These are phyloP conservation scores for Geotrichum bryndzae DNA, from an alignment of 1,139 yeast species.

Conservation along the genomic window DNA sequence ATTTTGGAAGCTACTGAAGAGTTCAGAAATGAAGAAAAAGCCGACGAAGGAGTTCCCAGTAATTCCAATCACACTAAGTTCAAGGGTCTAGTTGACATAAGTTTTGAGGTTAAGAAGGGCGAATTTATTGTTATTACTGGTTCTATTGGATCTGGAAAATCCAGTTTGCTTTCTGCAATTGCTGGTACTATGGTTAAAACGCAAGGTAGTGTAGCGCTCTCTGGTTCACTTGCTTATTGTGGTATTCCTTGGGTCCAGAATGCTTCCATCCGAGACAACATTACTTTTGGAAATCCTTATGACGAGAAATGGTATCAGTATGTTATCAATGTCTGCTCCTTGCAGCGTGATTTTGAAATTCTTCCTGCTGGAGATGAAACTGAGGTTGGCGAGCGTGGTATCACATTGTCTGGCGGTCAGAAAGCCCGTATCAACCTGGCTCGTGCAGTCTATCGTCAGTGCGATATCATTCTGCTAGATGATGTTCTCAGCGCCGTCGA, in stretches of 20 bases:
- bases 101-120: slow-evolving; percentile 45
- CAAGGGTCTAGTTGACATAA: slow-evolving; percentile 43
- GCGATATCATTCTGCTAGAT: slow-evolving; percentile 65
- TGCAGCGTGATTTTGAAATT: slow-evolving; percentile 59
- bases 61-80: slow-evolving; percentile 22
- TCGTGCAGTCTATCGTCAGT: slow-evolving; percentile 68
- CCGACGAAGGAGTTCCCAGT: background rate
- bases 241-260: slow-evolving; percentile 78
- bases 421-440: slow-evolving; percentile 82
- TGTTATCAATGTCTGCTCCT: slow-evolving; percentile 59
- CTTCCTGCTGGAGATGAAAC: slow-evolving; percentile 78
- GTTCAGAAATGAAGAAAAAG: slow-evolving; percentile 1
- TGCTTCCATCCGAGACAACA: slow-evolving; percentile 69
- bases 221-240: slow-evolving; percentile 39
- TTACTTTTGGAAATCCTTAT: slow-evolving; percentile 58
- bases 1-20: slow-evolving; percentile 27
- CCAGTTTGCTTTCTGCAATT: slow-evolving; percentile 56
- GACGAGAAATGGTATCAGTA: slow-evolving; percentile 50
- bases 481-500: slow-evolving; percentile 91
- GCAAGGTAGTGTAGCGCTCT: slow-evolving; percentile 43
- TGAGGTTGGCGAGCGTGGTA: slow-evolving; percentile 90
- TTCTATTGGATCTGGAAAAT: slow-evolving; percentile 62
- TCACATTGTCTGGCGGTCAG: slow-evolving; percentile 88
- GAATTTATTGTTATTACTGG: slow-evolving; percentile 66
- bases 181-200: slow-evolving; percentile 53